Conservation (phyloP, 2,329 filamentous ascomycete genomes). For the Bisporella sp. region DNA sequence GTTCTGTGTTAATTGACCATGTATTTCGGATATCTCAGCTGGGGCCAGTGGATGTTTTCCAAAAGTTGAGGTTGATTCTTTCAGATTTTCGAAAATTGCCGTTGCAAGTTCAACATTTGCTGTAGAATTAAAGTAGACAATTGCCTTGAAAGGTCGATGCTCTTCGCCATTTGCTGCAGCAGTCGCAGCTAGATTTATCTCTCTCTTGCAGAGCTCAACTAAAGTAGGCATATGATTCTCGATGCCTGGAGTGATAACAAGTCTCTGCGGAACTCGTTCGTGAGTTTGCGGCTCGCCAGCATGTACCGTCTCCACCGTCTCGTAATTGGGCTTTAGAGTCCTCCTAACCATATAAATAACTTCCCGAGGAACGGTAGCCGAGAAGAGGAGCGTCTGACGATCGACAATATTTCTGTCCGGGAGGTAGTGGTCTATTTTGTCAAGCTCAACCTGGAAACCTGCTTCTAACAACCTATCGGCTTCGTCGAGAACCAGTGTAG, state of each 20-base stretch:
- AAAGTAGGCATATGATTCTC: conserved; percentile 74
- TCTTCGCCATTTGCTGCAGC: conserved; percentile 4
- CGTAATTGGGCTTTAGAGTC: conserved; percentile 77
- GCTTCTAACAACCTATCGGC: conserved; percentile 98
- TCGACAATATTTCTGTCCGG: conserved; percentile 56
- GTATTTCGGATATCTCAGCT: conserved; percentile 46
- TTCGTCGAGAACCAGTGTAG: conserved; percentile 91
- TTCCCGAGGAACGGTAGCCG: conserved; percentile 80
- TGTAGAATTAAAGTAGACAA: conserved; percentile 82
- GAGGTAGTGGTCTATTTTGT: conserved; percentile 52
- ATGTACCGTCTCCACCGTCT: conserved; percentile 81
- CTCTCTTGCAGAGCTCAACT: conserved; percentile 39
- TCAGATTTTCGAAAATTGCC: conserved; percentile 39
- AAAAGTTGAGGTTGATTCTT: conserved; percentile 11
- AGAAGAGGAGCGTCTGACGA: conserved; percentile 91
- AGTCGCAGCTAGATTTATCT: conserved; percentile 25
- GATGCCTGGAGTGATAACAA: conserved; percentile 58
- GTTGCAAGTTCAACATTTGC: conserved; percentile 61
- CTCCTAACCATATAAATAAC: conserved; percentile 68
- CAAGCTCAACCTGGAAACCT: conserved; percentile 65
- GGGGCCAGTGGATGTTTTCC: conserved; percentile 21
- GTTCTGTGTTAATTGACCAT: conserved; percentile 68
- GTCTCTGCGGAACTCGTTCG: conserved; percentile 72
- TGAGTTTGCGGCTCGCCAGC: conserved; percentile 82
- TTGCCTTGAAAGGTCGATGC: conserved; percentile 68